Evolutionary conservation across 2,329 filamentous ascomycete species (phyloP), one percentile per base, ranked within the genome.

Genomic region (Westerdykella aurantiaca): DNA sequence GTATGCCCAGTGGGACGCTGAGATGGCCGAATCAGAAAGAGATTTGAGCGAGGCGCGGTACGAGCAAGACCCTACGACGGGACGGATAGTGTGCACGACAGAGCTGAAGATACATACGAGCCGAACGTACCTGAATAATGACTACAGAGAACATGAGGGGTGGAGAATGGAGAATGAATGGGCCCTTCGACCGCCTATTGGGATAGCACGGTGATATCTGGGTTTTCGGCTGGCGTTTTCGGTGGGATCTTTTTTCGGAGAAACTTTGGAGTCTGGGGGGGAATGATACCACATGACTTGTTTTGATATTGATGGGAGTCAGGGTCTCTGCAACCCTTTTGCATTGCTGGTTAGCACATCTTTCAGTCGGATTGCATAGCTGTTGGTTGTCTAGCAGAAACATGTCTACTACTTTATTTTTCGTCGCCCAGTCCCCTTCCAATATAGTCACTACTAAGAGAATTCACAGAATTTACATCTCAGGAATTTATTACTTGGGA

Each of bases 51-150:
- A 35, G n/a, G 37, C 29, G n/a, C 37, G 33, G 14, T 44, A 44
- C 21, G 25, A 38, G 7, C 37, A 31, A 34, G 43, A 45, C n/a
- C 43, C 43, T 2, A 35, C 37, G 13, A 42, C 43, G 18, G 47
- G 47, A 10, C 41, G 47, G n/a, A 49, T 49, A 16, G 41, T 31
- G n/a, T 34, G 33, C 25, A 35, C 23, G 23, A 31, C 31, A 6
- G 42, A 42, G 23, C 13, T 42, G 33, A 42, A 39, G 18, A 13
- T 31, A 14, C 23, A 47, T 22, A 16, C 38, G 6, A 43, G 41
- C 23, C 35, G 17, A 14, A 35, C 41, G 16, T 37, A 47, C 18
- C 21, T 42, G 13, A 10, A 34, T 13, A 25, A 29, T 13, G 34
- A 43, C n/a, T 43, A 22, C 17, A 13, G 37, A 16, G 3, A 18